Conservation (phyloP, 352 stramenopile genomes). For the Blastocystis sp. region DNA sequence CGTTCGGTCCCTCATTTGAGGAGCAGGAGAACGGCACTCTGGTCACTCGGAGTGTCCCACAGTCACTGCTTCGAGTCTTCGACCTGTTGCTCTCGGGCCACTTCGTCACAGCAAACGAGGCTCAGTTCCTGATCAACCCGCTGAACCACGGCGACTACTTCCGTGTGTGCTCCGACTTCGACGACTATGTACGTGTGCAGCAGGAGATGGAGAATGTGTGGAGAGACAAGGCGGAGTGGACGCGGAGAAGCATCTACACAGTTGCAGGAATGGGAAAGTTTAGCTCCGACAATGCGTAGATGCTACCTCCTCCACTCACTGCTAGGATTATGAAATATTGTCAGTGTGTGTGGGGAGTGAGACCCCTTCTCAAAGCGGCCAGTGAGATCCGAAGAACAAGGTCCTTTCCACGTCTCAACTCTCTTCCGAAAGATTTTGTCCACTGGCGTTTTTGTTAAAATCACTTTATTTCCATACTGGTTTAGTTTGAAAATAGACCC, state of each 20-base stretch:
- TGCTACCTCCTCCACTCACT: background rate
- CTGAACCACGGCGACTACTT: constrained; percentile 62
- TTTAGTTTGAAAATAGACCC: background rate
- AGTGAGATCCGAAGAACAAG: constrained; percentile 14
- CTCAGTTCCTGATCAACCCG: background rate
- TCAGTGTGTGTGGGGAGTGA: constrained; percentile 1
- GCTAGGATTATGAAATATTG: constrained; percentile 36
- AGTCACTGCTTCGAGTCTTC: constrained; percentile 18
- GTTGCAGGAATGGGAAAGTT: constrained; percentile 64
- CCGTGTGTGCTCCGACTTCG: constrained; percentile 13
- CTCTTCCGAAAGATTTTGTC: constrained; percentile 14
- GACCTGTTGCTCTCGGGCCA: background rate
- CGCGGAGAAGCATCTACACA: constrained; percentile 55
- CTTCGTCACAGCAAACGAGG: background rate
- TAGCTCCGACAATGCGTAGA: constrained; percentile 32
- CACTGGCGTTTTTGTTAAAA: background rate
- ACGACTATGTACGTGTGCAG: constrained; percentile 38
- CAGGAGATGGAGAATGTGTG: constrained; percentile 47
- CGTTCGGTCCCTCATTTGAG: constrained; percentile 49
- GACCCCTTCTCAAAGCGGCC: background rate
- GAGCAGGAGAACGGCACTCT: constrained; percentile 2
- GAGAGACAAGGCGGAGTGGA: constrained; percentile 63
- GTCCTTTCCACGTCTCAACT: constrained; percentile 52
- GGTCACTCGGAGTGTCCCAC: background rate
- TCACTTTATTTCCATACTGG: background rate